Evolutionary conservation across 306 rosid genomes (phyloP).

Genomic region (Pterocarpus santalinus): DNA sequence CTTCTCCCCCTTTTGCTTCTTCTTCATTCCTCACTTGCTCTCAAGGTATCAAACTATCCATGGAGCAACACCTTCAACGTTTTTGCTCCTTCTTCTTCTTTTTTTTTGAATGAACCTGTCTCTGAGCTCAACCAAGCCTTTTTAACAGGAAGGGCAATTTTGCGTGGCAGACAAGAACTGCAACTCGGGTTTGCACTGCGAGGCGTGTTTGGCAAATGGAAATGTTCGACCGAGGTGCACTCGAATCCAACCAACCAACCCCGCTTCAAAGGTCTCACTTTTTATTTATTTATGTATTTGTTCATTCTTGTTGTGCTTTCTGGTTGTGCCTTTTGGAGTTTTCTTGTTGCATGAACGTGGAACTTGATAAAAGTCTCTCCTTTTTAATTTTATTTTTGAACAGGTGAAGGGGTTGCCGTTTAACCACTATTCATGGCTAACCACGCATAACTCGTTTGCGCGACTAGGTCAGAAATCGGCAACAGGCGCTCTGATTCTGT

Average conservation of each 20-base stretch:
- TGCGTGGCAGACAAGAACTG: slow-evolving; percentile 69
- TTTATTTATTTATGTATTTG: background rate
- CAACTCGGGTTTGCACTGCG: slow-evolving; percentile 80
- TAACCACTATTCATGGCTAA: slow-evolving; percentile 88
- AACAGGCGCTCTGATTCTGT: slow-evolving; percentile 67
- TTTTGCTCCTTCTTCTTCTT: background rate
- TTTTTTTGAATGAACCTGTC: background rate
- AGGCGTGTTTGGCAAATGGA: slow-evolving; percentile 79
- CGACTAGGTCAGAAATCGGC: slow-evolving; percentile 70
- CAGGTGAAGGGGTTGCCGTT: slow-evolving; percentile 83
- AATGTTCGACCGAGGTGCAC: slow-evolving; percentile 83
- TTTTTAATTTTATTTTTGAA: background rate
- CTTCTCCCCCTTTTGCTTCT: slow-evolving; percentile 54
- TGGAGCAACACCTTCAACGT: background rate
- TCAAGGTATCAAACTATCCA: slow-evolving; percentile 55
- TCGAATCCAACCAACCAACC: slow-evolving; percentile 74
- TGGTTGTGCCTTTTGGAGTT: background rate
- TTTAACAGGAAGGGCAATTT: slow-evolving; percentile 67
- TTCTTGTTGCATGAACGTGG: background rate
- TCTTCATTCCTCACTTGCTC: slow-evolving; percentile 64
- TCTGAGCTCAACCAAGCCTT: background rate
- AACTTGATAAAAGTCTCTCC: background rate
- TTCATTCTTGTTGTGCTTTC: background rate
- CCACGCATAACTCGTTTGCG: slow-evolving; percentile 89
- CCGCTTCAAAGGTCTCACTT: slow-evolving; percentile 62